These are phyloP conservation scores for Candida lessepsii DNA, from an alignment of 805 yeast species.

Conservation along the genomic window DNA sequence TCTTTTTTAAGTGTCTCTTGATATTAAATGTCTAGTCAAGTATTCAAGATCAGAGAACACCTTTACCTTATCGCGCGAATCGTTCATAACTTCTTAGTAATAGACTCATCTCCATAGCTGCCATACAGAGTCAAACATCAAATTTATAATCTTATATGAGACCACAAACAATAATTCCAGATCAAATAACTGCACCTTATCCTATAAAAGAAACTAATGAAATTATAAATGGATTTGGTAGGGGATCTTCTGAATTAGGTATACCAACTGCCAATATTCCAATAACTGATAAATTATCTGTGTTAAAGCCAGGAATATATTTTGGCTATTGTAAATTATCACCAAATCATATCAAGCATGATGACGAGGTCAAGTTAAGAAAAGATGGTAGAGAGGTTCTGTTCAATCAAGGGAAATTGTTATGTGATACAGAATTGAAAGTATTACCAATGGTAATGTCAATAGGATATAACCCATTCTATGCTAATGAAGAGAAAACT, in stretches of 20 bases:
- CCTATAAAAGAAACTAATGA: conserved; percentile 44
- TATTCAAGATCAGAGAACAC: no score
- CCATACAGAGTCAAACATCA: not conserved
- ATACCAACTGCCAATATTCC: conserved; percentile 94
- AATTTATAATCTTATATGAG: not conserved
- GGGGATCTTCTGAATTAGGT: conserved; percentile 92
- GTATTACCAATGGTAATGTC: conserved; percentile 90
- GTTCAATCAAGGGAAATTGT: conserved; percentile 59
- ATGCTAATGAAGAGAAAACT: conserved; percentile 72
- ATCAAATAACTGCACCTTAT: conserved; percentile 50
- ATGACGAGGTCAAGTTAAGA: conserved; percentile 20
- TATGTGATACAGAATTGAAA: conserved; percentile 43
- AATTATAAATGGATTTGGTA: conserved; percentile 83
- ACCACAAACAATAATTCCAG: conserved; percentile 1
- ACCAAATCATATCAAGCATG: conserved; percentile 16
- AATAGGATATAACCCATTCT: conserved; percentile 94
- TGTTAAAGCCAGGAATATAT: conserved; percentile 76
- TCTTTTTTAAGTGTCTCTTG: not conserved
- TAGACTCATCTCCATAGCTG: not conserved
- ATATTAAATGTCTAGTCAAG: no score
- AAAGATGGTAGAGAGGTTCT: conserved; percentile 27
- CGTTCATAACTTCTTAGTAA: no score
- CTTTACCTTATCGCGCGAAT: conserved; percentile 6
- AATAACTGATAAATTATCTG: conserved; percentile 44
- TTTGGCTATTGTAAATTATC: conserved; percentile 66